Evolutionary conservation across 2,329 filamentous ascomycete species (phyloP).

Genomic region (Tolypocladium tundrense): DNA sequence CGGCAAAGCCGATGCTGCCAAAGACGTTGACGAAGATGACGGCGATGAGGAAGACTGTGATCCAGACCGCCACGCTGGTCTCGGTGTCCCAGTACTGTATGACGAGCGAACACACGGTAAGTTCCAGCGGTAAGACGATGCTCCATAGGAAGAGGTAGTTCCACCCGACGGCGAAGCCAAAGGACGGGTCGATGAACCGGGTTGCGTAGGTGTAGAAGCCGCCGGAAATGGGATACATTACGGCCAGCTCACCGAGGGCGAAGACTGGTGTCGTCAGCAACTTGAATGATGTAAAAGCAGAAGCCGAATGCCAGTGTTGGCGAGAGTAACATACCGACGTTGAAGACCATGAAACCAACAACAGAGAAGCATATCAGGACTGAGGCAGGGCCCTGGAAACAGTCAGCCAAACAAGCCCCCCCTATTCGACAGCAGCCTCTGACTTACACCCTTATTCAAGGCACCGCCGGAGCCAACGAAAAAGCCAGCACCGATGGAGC

Average conservation of each 20-base stretch:
- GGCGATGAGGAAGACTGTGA: constrained; percentile 39
- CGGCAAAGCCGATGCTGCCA: constrained; percentile 41
- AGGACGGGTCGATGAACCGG: constrained; percentile 52
- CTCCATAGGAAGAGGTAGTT: constrained; percentile 38
- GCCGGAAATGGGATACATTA: constrained; percentile 52
- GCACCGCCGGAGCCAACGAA: constrained; percentile 50
- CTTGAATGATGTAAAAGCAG: not conserved
- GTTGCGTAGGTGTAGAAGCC: constrained; percentile 53
- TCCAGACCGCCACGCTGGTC: constrained; percentile 39
- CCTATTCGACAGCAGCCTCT: not conserved
- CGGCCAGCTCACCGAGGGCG: constrained; percentile 50
- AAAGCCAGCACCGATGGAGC: constrained; percentile 53
- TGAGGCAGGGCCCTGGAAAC: constrained; percentile 23
- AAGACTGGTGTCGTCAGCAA: constrained; percentile 27
- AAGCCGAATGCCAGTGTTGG: not conserved
- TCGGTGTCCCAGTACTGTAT: constrained; percentile 40
- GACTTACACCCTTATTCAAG: constrained; percentile 37
- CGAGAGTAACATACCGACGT: constrained; percentile 26
- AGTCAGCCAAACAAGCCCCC: not conserved
- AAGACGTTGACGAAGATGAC: constrained; percentile 44
- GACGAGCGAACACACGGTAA: constrained; percentile 40
- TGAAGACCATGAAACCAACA: constrained; percentile 51
- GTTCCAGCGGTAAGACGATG: constrained; percentile 37
- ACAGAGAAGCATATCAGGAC: constrained; percentile 42
- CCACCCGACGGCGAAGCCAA: constrained; percentile 44